Evolutionary conservation across 2,329 filamentous ascomycete genomes (phyloP).

Genomic region (Zasmidium citrigriseum): DNA sequence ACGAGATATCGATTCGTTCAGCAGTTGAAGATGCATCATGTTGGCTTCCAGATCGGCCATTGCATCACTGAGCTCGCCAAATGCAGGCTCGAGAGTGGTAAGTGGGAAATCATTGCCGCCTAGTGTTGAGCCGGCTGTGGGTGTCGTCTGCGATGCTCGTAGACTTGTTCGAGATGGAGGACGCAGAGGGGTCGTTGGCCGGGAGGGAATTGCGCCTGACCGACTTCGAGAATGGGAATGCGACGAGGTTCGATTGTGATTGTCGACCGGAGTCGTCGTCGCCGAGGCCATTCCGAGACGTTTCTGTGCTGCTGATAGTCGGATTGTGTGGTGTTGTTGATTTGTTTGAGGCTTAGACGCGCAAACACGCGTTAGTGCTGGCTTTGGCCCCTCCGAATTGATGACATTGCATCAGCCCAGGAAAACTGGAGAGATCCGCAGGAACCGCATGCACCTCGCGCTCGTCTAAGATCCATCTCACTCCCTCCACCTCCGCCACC

Average conservation of each 20-base stretch:
- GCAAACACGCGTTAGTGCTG: too few species aligned
- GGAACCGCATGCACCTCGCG: not conserved
- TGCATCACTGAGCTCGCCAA: constrained; percentile 88
- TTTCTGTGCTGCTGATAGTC: not conserved
- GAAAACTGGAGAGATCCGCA: not conserved
- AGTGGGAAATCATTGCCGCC: constrained; percentile 66
- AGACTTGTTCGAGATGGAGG: constrained; percentile 88
- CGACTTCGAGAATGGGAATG: constrained; percentile 49
- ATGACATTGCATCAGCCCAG: too few species aligned
- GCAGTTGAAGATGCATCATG: constrained; percentile 93
- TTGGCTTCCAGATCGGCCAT: constrained; percentile 97
- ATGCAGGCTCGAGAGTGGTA: constrained; percentile 81
- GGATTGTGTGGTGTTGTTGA: not conserved
- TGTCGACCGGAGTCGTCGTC: constrained; percentile 12
- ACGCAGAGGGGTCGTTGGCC: constrained; percentile 88
- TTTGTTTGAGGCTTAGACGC: not conserved
- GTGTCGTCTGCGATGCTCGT: constrained; percentile 67
- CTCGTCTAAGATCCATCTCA: not conserved
- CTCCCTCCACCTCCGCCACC: not conserved
- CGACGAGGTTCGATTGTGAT: constrained; percentile 12
- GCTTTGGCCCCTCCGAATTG: too few species aligned
- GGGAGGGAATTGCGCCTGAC: constrained; percentile 55
- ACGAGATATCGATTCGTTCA: constrained; percentile 90
- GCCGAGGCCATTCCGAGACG: constrained; percentile 20
- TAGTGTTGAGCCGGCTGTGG: constrained; percentile 30